Evolutionary conservation across 2,329 filamentous ascomycete species (phyloP).

Genomic region (Trichoderma sp.): DNA sequence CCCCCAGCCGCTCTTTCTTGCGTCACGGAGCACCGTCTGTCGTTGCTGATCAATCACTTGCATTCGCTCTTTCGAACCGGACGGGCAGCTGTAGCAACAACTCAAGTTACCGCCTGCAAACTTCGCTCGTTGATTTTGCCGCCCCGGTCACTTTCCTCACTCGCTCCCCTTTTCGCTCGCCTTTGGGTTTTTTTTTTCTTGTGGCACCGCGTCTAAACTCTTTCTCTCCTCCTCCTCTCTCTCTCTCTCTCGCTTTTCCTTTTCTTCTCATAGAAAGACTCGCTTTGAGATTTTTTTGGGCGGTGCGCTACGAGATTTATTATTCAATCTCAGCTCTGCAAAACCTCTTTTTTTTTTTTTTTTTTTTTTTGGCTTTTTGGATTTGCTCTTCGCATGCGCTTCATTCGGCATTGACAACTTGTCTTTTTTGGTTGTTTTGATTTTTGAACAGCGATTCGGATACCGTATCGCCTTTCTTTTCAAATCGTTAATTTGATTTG

Average conservation of each 20-base stretch:
- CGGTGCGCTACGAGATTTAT: neutral
- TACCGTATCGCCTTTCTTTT: neutral
- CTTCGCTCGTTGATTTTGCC: neutral
- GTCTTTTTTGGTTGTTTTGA: neutral
- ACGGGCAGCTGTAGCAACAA: slow-evolving; percentile 1
- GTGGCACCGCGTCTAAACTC: neutral
- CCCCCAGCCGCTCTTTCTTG: slow-evolving; percentile 18
- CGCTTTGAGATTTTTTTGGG: neutral
- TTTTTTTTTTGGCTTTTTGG: neutral
- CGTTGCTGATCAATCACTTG: slow-evolving; percentile 1
- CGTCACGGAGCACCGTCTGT: neutral
- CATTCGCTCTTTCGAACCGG: neutral
- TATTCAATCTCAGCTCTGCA: neutral
- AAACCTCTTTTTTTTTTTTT: too few relatives aligned
- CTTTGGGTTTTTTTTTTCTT: neutral
- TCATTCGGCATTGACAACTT: neutral
- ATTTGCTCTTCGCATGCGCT: neutral
- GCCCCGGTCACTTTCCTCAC: slow-evolving; percentile 16
- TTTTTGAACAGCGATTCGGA: slow-evolving; percentile 15
- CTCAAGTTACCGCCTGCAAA: neutral
- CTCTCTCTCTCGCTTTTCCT: neutral
- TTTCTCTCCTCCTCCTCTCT: neutral
- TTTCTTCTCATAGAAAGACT: neutral
- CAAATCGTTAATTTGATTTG: neutral
- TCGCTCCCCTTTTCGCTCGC: neutral